Base-by-base conservation (phyloP, 1,284 basidiomycete species). In the Blastosporella zonata region DNA sequence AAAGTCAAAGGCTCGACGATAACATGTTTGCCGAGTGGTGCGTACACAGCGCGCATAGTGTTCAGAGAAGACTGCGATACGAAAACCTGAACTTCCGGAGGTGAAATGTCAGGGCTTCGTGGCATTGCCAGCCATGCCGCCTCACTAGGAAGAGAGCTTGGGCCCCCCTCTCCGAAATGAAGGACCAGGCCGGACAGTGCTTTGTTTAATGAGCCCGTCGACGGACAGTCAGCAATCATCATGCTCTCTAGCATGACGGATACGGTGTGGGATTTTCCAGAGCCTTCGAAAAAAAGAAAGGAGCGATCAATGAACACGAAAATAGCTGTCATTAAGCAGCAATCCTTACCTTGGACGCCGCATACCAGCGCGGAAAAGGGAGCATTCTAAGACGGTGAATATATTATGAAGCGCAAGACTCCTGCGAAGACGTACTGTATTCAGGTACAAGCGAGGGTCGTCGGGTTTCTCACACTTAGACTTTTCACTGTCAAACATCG, bases 251-350 rank as follows among this genome's bases (percentile, higher is more conserved):
- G 62, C 1, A 87, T 66, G 0, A 82, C 74, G 0, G 83, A 78
- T 0, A 86, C 76, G 0, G 81, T 86, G 43, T 87, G 85, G 0
- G 82, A 85, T 58, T 88, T 88, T 13, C 84, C 84, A 0, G 83
- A 81, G 0, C 84, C 80, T 72, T 27, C 34, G 62, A 34, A 15
- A 10, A 18, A 10, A 18, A 36, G 6, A 4, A 67, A 59, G 5
- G 63, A 64, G 41, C 21, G 60, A 67, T 20, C 65, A 22, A 13
- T 43, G 17, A 53, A n/a, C 37, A 25, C 21, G 12, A 20, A 18
- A 29, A 23, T 27, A n/a, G 35, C 13, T 25, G 12, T 27, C 22
- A n/a, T 34, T 20, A 21, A 17, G 4, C 6, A 36, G 20, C 15
- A 23, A 29, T 12, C 29, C 50, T 23, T 34, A 67, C 71, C 81